Evolutionary conservation across 805 yeast species (phyloP).

Genomic region (Blastobotrys robertii): DNA sequence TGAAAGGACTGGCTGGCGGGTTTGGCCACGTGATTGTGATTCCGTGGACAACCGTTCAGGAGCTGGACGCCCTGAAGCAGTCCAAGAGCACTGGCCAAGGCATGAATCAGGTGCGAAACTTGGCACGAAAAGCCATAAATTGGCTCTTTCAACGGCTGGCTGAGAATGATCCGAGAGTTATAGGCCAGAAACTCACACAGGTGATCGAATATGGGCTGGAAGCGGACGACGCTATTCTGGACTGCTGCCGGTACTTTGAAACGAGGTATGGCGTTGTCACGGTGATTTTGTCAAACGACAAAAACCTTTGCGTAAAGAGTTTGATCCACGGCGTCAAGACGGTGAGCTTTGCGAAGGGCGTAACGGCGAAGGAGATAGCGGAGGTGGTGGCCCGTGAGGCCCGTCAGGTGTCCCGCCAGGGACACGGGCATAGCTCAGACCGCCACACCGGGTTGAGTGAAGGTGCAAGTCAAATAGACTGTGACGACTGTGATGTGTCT

Average conservation of each 20-base stretch:
- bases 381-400: constrained; percentile 29
- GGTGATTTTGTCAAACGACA: constrained; percentile 72
- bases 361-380: constrained; percentile 42
- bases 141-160: constrained; percentile 67
- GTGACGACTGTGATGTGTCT: not conserved
- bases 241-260: constrained; percentile 65
- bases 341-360: constrained; percentile 36
- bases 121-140: constrained; percentile 64
- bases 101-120: constrained; percentile 35
- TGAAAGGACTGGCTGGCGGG: constrained; percentile 32
- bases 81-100: constrained; percentile 10
- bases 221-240: constrained; percentile 78
- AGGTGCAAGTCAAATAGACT: not conserved
- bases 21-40: constrained; percentile 48
- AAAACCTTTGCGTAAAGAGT: constrained; percentile 73
- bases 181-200: constrained; percentile 58
- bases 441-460: no score
- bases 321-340: constrained; percentile 50
- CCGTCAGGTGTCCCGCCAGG: not conserved
- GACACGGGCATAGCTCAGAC: not conserved
- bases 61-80: constrained; percentile 77
- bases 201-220: constrained; percentile 34
- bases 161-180: constrained; percentile 37
- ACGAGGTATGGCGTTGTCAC: constrained; percentile 26
- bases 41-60: constrained; percentile 62